Evolutionary conservation across 192 early-diverging fungal species (phyloP).

Genomic region (Dispira parvispora): DNA sequence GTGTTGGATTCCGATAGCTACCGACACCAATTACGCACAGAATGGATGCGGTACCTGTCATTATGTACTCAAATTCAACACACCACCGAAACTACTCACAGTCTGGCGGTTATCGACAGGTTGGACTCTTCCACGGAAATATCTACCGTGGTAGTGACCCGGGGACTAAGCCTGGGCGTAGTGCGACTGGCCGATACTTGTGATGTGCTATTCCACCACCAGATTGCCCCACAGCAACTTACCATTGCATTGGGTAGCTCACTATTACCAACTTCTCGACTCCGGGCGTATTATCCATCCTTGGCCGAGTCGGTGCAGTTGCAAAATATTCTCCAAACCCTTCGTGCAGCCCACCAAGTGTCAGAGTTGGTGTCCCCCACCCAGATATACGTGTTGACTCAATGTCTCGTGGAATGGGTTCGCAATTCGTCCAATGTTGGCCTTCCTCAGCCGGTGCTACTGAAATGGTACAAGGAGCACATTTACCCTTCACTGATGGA

Average conservation of each 20-base stretch:
- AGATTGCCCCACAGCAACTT: slow-evolving; percentile 15
- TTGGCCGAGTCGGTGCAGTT: neutral
- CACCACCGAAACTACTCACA: slow-evolving; percentile 15
- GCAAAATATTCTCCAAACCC: neutral
- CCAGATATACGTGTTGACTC: neutral
- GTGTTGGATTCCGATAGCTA: slow-evolving; percentile 15
- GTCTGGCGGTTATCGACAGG: slow-evolving; percentile 17
- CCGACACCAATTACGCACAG: slow-evolving; percentile 21
- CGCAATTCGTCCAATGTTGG: neutral
- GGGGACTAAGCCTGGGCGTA: slow-evolving; percentile 16
- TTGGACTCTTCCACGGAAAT: slow-evolving; percentile 21
- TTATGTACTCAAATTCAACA: slow-evolving; percentile 26
- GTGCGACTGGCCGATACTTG: slow-evolving; percentile 22
- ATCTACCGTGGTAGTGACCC: slow-evolving; percentile 12
- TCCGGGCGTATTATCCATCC: neutral
- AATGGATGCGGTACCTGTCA: slow-evolving; percentile 31
- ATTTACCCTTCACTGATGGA: neutral
- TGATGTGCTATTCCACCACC: neutral
- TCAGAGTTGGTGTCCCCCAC: neutral
- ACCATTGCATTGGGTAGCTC: slow-evolving; percentile 5
- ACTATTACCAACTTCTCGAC: neutral
- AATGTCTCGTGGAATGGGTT: neutral
- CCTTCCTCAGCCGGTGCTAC: neutral
- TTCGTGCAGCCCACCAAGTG: neutral
- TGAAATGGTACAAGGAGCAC: neutral